Evolutionary conservation across 2,329 filamentous ascomycete species (phyloP).

Genomic region (Shiraia sp.): DNA sequence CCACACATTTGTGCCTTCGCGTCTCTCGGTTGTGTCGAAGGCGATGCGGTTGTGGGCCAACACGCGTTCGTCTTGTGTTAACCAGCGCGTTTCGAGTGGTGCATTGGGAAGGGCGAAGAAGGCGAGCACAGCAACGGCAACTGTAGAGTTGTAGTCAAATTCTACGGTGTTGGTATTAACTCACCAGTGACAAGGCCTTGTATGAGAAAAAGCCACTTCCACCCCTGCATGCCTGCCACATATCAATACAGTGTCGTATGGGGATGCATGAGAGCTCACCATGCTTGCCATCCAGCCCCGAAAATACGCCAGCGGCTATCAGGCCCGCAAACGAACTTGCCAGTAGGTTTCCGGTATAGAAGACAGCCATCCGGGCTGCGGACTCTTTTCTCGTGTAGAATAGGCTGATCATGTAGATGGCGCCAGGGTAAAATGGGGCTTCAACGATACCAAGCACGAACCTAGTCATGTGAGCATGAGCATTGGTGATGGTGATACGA

Average conservation of each 20-base stretch:
- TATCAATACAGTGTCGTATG: too few relatives aligned
- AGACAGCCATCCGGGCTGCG: constrained; percentile 35
- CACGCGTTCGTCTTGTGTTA: constrained; percentile 49
- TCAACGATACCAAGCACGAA: constrained; percentile 34
- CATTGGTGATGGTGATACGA: background rate
- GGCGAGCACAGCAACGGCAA: constrained; percentile 9
- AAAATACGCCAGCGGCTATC: constrained; percentile 43
- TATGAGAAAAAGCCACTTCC: constrained; percentile 51
- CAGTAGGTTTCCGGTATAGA: constrained; percentile 47
- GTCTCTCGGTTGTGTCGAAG: constrained; percentile 49
- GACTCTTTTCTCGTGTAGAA: constrained; percentile 45
- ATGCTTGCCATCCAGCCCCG: constrained; percentile 42
- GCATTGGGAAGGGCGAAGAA: constrained; percentile 30
- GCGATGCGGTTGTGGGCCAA: constrained; percentile 34
- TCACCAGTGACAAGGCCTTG: constrained; percentile 42
- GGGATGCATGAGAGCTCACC: too few relatives aligned
- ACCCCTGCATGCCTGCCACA: constrained; percentile 47
- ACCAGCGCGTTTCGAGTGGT: constrained; percentile 48
- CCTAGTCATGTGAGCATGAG: background rate
- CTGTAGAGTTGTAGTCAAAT: too few relatives aligned
- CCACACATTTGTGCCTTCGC: constrained; percentile 22
- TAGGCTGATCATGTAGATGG: constrained; percentile 38
- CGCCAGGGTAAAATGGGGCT: constrained; percentile 40
- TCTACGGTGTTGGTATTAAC: too few relatives aligned
- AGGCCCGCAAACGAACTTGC: constrained; percentile 49